Percentiles rank a stretch among this genome's conserved stretches.
Evolutionary conservation across 495 filamentous ascomycete genomes (phyloP).

Genomic region (Pseudoneurospora amorphoporcata): DNA sequence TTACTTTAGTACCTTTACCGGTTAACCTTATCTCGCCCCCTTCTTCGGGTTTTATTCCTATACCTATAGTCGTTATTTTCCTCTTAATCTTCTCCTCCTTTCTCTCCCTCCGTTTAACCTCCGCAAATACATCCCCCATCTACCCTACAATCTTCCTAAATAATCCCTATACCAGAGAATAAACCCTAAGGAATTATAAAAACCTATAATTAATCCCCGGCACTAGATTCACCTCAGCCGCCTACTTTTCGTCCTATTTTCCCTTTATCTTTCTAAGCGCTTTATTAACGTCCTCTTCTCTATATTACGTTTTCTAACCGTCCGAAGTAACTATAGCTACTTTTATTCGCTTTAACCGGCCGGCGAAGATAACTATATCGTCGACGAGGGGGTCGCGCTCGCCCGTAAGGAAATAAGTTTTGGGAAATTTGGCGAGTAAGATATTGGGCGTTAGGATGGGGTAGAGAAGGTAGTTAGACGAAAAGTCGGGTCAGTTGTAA

Average conservation of each 20-base stretch:
- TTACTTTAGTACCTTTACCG: not conserved
- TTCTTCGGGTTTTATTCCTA: conserved; percentile 8
- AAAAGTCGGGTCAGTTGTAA: conserved; percentile 84
- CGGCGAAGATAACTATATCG: conserved; percentile 92
- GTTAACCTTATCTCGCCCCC: not conserved
- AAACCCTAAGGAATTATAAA: conserved; percentile 76
- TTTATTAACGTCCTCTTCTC: conserved; percentile 12
- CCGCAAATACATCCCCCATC: conserved; percentile 62
- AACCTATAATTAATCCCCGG: conserved; percentile 90
- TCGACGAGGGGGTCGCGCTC: conserved; percentile 94
- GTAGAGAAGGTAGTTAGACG: conserved; percentile 78
- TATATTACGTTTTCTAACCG: conserved; percentile 20
- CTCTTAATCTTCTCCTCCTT: conserved; percentile 15
- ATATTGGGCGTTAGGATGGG: conserved; percentile 82
- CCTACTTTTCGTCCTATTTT: conserved; percentile 60
- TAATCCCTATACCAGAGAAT: conserved; percentile 76
- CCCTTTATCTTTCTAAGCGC: conserved; percentile 11
- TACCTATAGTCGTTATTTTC: conserved; percentile 10
- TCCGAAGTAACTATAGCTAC: conserved; percentile 40
- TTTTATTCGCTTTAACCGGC: conserved; percentile 74
- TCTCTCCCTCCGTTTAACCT: conserved; percentile 23
- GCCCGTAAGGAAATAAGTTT: conserved; percentile 85
- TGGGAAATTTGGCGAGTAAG: conserved; percentile 74
- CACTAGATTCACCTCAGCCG: conserved; percentile 72
- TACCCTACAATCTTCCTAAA: conserved; percentile 65